phyloP scores from a whole-genome alignment of 1,284 basidiomycete genomes.

The Moniliophthora roreri region DNA sequence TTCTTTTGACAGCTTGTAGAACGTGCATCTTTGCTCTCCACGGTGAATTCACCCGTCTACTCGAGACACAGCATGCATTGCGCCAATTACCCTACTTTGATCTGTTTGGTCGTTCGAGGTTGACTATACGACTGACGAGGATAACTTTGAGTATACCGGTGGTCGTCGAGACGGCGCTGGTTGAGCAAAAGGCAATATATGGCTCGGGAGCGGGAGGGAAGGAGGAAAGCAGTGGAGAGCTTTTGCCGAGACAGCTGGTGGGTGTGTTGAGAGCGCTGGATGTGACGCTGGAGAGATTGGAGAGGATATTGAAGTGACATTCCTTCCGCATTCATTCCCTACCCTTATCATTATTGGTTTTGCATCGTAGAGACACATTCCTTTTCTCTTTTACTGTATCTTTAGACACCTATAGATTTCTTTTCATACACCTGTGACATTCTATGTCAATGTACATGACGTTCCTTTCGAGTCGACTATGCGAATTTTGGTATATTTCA shows the following conservation, averaged over 20 bases:
- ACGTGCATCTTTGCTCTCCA: slow-evolving; percentile 76
- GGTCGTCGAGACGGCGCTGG: slow-evolving; percentile 71
- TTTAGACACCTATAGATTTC: too few relatives aligned
- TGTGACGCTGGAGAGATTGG: slow-evolving; percentile 62
- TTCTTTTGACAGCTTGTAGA: slow-evolving; percentile 58
- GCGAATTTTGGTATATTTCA: too few relatives aligned
- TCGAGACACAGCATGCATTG: slow-evolving; percentile 79
- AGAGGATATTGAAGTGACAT: slow-evolving; percentile 46
- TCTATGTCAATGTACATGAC: too few relatives aligned
- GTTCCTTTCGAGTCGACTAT: too few relatives aligned
- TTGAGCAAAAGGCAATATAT: slow-evolving; percentile 27
- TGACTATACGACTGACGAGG: slow-evolving; percentile 79
- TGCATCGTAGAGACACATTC: not conserved
- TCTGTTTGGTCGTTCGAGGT: slow-evolving; percentile 71
- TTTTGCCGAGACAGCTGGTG: slow-evolving; percentile 59
- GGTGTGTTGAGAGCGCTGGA: slow-evolving; percentile 61
- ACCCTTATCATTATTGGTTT: not conserved
- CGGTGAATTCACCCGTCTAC: slow-evolving; percentile 67
- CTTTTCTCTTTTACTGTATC: not conserved
- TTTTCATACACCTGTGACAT: too few relatives aligned
- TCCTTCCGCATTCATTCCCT: slow-evolving; percentile 1
- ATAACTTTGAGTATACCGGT: slow-evolving; percentile 79
- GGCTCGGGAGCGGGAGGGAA: slow-evolving; percentile 11
- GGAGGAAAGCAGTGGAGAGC: slow-evolving; percentile 20
- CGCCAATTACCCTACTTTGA: slow-evolving; percentile 78